A percentile compares a stretch with the other conserved stretches of the same genome.
phyloP scores from a whole-genome alignment of 768 basidiomycete genomes.

The Gloeostereum incarnatum region DNA sequence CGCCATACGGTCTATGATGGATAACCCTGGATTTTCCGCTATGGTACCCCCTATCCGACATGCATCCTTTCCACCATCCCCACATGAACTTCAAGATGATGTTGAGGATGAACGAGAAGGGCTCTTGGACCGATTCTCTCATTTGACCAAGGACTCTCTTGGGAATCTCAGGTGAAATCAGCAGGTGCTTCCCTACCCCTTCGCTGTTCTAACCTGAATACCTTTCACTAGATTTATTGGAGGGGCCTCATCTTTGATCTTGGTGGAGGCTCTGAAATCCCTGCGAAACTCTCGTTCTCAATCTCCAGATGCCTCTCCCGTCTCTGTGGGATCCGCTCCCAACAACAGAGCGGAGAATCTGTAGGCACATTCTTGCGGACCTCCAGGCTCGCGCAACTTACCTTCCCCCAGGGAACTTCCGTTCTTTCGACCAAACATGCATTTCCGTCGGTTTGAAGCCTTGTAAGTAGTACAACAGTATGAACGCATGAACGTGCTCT shows the following conservation, averaged over 20 bases:
- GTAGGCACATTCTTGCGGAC: too few species aligned
- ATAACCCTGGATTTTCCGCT: neutral
- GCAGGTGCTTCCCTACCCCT: neutral
- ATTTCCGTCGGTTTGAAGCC: conserved; percentile 5
- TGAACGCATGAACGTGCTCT: neutral
- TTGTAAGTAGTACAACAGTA: conserved; percentile 8
- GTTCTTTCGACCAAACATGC: conserved; percentile 6
- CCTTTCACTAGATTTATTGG: conserved; percentile 6
- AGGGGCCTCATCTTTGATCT: conserved; percentile 9
- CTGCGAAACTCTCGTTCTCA: too few species aligned
- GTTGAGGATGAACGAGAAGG: conserved; percentile 7
- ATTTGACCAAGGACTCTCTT: conserved; percentile 11
- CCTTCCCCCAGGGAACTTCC: conserved; percentile 6
- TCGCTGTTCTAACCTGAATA: neutral
- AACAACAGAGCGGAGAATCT: too few species aligned
- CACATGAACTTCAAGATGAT: too few species aligned
- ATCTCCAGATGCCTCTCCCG: conserved; percentile 5
- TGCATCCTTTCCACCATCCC: neutral
- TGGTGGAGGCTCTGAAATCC: conserved; percentile 9
- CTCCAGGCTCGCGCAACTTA: too few species aligned
- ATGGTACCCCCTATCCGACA: neutral
- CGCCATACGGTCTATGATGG: conserved; percentile 6
- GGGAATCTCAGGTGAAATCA: conserved; percentile 10
- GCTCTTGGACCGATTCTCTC: conserved; percentile 10
- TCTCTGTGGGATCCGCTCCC: neutral